Evolutionary conservation across 2,329 filamentous ascomycete species (phyloP).

Genomic region (Cercospora zeina): DNA sequence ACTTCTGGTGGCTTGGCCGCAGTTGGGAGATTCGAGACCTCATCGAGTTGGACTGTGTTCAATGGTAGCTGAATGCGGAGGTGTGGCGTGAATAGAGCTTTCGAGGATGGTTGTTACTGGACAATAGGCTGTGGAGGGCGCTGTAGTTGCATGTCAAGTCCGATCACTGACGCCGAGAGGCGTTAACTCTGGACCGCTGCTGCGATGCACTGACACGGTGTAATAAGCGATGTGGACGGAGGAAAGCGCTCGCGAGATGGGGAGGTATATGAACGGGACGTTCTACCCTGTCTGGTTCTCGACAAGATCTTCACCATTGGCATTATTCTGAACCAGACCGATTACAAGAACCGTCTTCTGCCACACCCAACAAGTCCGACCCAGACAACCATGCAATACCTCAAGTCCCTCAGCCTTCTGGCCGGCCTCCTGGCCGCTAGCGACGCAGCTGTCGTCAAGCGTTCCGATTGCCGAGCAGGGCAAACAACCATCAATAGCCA

Average conservation of each 20-base stretch:
- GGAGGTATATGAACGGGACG: not conserved
- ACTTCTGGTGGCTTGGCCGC: not conserved
- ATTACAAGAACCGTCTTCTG: not conserved
- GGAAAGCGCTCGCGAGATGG: not conserved
- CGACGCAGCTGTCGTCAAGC: conserved; percentile 2
- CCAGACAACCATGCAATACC: not conserved
- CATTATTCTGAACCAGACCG: not conserved
- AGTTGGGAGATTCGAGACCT: not conserved
- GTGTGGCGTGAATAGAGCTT: not conserved
- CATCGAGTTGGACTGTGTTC: not conserved
- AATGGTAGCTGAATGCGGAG: not conserved
- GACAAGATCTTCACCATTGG: not conserved
- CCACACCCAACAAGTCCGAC: not conserved
- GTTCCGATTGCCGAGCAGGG: not conserved
- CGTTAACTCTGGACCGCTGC: not conserved
- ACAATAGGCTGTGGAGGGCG: not conserved
- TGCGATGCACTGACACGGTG: not conserved
- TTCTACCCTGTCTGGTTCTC: not conserved
- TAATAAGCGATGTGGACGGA: not conserved
- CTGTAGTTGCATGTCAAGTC: not conserved
- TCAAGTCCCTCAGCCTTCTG: not conserved
- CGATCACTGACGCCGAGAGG: not conserved
- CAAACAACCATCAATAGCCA: conserved; percentile 8
- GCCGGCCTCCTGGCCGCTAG: conserved; percentile 2
- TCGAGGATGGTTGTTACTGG: not conserved